Base-by-base conservation (phyloP, 192 early-diverging fungal species). In the Gorgonomyces haynaldii region DNA sequence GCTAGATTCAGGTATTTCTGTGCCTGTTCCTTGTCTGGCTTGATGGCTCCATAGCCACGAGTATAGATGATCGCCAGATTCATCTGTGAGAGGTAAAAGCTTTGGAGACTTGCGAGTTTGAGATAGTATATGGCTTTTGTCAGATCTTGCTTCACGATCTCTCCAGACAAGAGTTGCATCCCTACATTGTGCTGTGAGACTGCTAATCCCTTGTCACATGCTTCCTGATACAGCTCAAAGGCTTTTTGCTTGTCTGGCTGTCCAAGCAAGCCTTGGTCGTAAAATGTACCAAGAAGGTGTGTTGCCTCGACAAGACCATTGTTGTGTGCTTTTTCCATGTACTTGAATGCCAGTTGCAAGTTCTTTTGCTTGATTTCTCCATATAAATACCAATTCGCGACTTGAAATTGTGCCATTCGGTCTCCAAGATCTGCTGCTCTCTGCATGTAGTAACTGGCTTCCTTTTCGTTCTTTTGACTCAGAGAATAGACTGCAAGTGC, bases 141-240 rank as follows among this genome's bases (percentile, higher is more conserved):
- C n/a, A n/a, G n/a, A n/a, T n/a, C n/a, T n/a, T n/a, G n/a, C n/a
- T n/a, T n/a, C n/a, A n/a, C n/a, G n/a, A n/a, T n/a, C n/a, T n/a
- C n/a, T n/a, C n/a, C n/a, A n/a, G n/a, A n/a, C n/a, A n/a, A n/a
- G n/a, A n/a, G n/a, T n/a, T n/a, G n/a, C n/a, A n/a, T n/a, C n/a
- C n/a, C n/a, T n/a, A n/a, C 39, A 41, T 41, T 41, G 20, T 41
- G 39, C 39, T 41, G 39, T 7, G 39, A 19, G 15, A 41, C 39
- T n/a, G 39, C 7, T 22, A 41, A 23, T 41, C 39, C 39, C 7
- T 19, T 6, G 24, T 41, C 25, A 15, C 21, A 19, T 6, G 39
- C 39, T 2, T 23, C 39, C 7, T 23, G 39, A 4, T 19, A 23
- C 4, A 41, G n/a, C n/a, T 41, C 39, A 8, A 41, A 3, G 6